Base-by-base conservation (phyloP, 768 basidiomycete species). In the Cytidiella melzeri region DNA sequence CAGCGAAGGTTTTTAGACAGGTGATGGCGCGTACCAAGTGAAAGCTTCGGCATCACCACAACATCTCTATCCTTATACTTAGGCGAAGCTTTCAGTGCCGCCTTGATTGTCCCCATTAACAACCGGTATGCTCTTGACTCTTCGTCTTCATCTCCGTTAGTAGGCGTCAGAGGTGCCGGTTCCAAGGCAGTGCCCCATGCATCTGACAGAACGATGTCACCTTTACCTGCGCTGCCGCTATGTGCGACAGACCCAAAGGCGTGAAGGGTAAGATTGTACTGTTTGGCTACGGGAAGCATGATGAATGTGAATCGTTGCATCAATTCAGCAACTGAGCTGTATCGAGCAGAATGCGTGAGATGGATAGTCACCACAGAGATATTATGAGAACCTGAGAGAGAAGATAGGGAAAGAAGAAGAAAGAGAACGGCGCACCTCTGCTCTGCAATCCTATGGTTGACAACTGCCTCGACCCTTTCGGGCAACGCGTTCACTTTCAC, bases 371-470 rank as follows among this genome's bases (percentile, higher is more conserved):
- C n/a, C n/a, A n/a, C n/a, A n/a, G n/a, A n/a, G n/a, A n/a, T n/a
- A n/a, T n/a, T 23, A 13, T 21, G 4, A 11, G 36, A 43, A 34
- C 24, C 23, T 46, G 15, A 18, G 5, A 23, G 3, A 3, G 37
- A 26, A 39, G 30, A 25, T n/a, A n/a, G n/a, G 5, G 4, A 23
- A 46, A 9, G 26, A 15, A 34, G 20, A 62, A 62, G n/a, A 52
- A 43, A 6, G 60, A 23, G 5, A 49, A 21, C 2, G 9, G 51
- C 57, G 3, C 23, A 59, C 60, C 60, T 53, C 37, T 59, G 44
- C 45, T 53, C 52, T 10, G 81, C 73, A 45, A 89, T 79, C 4
- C 87, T 81, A 57, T 86, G 84, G 59, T 90, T 87, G 24, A 89
- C 73, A 20, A 88, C 63, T 0, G 81, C 84, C 62, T 70, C 80